A percentile compares a stretch with the other conserved stretches of the same genome.
Conservation (phyloP, 345 rosid genomes). For the Acer campestre region DNA sequence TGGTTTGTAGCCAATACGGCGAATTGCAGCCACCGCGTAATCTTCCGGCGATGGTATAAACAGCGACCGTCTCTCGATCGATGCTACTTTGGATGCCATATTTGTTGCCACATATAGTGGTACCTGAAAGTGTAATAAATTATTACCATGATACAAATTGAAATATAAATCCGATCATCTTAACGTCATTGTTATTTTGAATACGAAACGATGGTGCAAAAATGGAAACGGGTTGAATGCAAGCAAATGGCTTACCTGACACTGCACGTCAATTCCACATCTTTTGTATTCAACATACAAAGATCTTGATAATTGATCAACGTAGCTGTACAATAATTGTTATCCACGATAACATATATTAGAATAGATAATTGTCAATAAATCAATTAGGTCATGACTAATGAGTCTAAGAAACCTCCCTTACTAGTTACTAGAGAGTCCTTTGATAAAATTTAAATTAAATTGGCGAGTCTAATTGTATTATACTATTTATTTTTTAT, state of each 20-base stretch:
- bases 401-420: no score
- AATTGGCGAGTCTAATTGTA: no score
- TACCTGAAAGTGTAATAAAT: conserved; percentile 33
- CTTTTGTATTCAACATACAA: conserved; percentile 68
- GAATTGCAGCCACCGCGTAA: conserved; percentile 60
- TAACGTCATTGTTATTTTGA: no score
- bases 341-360: not conserved
- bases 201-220: no score
- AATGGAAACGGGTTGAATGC: no score
- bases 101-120: conserved; percentile 84
- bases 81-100: conserved; percentile 64
- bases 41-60: conserved; percentile 62
- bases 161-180: no score
- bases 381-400: no score
- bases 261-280: conserved; percentile 76
- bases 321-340: conserved; percentile 42
- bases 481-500: no score
- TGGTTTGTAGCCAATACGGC: conserved; percentile 56
- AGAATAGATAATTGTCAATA: no score
- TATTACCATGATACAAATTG: no score
- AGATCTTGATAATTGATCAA: conserved; percentile 76
- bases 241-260: conserved; percentile 58
- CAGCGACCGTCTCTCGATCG: conserved; percentile 46
- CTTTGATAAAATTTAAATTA: no score
- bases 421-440: no score